Base-by-base conservation (phyloP, 768 basidiomycete species). In the Tylopilus plumbeoviolaceoides region DNA sequence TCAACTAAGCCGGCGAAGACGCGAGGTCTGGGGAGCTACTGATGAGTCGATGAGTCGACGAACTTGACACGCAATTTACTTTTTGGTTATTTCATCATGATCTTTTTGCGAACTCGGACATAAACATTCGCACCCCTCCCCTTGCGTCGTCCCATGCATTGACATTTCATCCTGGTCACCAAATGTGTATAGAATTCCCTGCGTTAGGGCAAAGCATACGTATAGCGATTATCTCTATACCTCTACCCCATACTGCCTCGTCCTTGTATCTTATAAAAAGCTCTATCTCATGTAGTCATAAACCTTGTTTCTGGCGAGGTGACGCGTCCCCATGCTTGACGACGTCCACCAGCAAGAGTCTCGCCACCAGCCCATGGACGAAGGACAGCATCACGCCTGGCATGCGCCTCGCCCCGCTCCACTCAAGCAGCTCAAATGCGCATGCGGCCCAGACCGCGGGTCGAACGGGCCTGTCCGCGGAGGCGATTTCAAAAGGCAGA, bases 401-500 rank as follows among this genome's bases (percentile, higher is more conserved):
- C 35, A 73, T 20, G 8, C 27, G 47, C 52, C 74, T 62, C 41
- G 66, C 41, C 10, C 73, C 74, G 7, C 63, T 70, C 27, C 50
- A 50, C 62, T 80, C 75, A 44, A 78, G 50, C 28, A 69, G 41
- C 51, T 74, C 73, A 56, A 81, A 78, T n/a, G 71, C 10, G 17
- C 40, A 36, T 2, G 71, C 73, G 12, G 68, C 44, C 23, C 64
- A 38, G 28, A 63, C 51, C 25, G 60, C 51, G 27, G 60, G 44
- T 35, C 36, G 57, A 50, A 59, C 60, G 45, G 50, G 62, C 33
- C 62, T 60, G 50, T 75, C 75, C 12, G 74, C 73, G 42, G 68
- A 68, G 27, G 66, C 59, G 43, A 82, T 75, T 20, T 67, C 70
- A 54, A 81, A 81, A 0, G 76, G 75, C 17, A 73, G 69, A 4